Evolutionary conservation across 352 stramenopile genomes (phyloP).

Genomic region (Phytophthora rubi): DNA sequence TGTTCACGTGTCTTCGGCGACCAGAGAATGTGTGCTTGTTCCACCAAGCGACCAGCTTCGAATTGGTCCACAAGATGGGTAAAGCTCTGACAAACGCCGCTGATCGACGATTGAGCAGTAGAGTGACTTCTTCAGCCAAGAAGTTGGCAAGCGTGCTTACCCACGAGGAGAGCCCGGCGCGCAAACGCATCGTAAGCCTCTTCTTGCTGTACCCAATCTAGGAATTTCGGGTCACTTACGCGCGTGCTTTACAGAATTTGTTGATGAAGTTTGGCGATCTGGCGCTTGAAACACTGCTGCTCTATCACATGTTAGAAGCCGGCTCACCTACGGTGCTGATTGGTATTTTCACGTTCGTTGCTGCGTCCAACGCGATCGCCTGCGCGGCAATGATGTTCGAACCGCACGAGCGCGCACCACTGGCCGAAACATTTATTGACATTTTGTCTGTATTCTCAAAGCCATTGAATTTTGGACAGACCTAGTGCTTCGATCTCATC

Average conservation of each 20-base stretch:
- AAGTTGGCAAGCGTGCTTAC: background rate
- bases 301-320: conserved; percentile 14
- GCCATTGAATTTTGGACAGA: background rate
- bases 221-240: background rate
- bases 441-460: conserved; percentile 21
- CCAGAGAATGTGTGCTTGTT: background rate
- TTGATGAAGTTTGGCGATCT: conserved; percentile 20
- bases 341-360: conserved; percentile 13
- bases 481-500: background rate
- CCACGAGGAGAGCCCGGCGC: conserved; percentile 3
- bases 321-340: conserved; percentile 6
- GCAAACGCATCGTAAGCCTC: conserved; percentile 1
- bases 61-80: background rate
- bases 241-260: conserved; percentile 9
- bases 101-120: background rate
- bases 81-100: background rate
- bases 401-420: conserved; percentile 2
- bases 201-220: background rate
- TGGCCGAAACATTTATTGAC: conserved; percentile 27
- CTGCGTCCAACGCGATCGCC: conserved; percentile 4
- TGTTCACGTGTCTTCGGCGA: background rate
- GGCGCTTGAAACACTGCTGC: conserved; percentile 7
- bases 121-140: background rate
- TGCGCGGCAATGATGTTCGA: conserved; percentile 14
- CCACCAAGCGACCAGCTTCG: background rate